phyloP scores from a whole-genome alignment of 176 grass and related monocot genomes.

The Ananas comosus region DNA sequence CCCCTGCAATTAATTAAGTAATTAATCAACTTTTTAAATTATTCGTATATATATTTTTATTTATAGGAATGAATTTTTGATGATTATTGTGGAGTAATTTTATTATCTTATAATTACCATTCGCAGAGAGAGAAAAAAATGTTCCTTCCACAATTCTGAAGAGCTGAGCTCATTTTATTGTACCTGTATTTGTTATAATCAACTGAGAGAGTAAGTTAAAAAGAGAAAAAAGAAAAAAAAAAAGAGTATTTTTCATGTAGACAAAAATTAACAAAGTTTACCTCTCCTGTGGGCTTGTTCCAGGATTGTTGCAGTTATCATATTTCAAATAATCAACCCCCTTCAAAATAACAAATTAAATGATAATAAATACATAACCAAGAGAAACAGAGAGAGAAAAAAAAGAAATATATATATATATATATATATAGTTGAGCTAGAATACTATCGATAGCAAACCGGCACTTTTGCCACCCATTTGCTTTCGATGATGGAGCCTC shows the following conservation, averaged over 20 bases:
- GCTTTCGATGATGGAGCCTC: no score
- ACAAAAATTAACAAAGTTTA: slow-evolving; percentile 15
- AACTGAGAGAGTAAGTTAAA: background rate
- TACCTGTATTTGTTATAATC: slow-evolving; percentile 40
- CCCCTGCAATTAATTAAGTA: slow-evolving; percentile 41
- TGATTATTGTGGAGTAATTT: no score
- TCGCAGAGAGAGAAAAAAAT: slow-evolving; percentile 96
- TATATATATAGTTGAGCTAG: no score
- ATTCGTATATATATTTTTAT: background rate
- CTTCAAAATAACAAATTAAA: slow-evolving; percentile 18
- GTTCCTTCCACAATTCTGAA: slow-evolving; percentile 55
- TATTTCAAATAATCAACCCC: slow-evolving; percentile 94
- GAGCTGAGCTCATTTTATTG: slow-evolving; percentile 62
- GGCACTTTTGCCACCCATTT: no score
- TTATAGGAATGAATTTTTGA: background rate
- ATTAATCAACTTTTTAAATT: background rate
- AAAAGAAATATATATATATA: background rate
- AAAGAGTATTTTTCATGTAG: background rate
- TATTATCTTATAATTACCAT: slow-evolving; percentile 57
- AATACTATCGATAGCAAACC: no score
- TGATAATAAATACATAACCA: background rate
- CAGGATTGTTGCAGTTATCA: slow-evolving; percentile 71
- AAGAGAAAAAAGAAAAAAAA: background rate
- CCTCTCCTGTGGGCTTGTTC: slow-evolving; percentile 47
- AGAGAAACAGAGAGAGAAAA: background rate